Evolutionary conservation across 2,329 filamentous ascomycete species (phyloP), one percentile per base, ranked within the genome.

Genomic region (Monilinia vaccinii-corymbosi): DNA sequence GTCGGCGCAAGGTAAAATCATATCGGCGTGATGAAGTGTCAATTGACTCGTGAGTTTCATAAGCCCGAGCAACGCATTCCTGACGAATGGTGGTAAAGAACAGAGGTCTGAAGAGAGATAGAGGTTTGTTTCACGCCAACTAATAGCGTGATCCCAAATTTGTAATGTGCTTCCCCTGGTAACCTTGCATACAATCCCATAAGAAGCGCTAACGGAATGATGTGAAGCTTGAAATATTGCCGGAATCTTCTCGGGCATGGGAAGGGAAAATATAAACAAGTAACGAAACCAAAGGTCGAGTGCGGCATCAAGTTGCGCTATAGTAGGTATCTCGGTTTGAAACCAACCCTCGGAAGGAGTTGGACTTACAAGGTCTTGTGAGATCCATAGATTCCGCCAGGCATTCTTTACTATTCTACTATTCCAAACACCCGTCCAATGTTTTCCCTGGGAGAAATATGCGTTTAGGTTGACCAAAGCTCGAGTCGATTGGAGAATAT

Each of bases 81-180:
- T 51, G 13, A 69, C 63, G 50, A 70, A 71, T 11, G 70, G 70
- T 8, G 66, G 40, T 25, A 67, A 38, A 28, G 53, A 47, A 61
- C 60, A 69, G 28, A 71, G 36, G 23, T 66, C 70, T 4, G 70
- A 71, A 11, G 69, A 71, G 1, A 71, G 60, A 50, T 61, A 62
- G 64, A 70, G 8, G 63, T 66, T 58, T 84, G 81, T 62, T 82
- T 75, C 81, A 81, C 85, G 48, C 56, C 56, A 58, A 31, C 78
- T 79, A 63, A 85, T 84, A 21, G 80, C 80, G 68, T 85, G 82
- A 64, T 85, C 82, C 82, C 82, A 85, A 60, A 85, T 82, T 63
- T 83, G 81, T 36, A 84, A 75, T 0, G 80, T 83, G 60, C 80
- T 82, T 60, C 79, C 78, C 31, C 80, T 76, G 71, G 82, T 82